Evolutionary conservation across 2,329 filamentous ascomycete species (phyloP), one percentile per base, ranked within the genome.

Genomic region (Cadophora sp.): DNA sequence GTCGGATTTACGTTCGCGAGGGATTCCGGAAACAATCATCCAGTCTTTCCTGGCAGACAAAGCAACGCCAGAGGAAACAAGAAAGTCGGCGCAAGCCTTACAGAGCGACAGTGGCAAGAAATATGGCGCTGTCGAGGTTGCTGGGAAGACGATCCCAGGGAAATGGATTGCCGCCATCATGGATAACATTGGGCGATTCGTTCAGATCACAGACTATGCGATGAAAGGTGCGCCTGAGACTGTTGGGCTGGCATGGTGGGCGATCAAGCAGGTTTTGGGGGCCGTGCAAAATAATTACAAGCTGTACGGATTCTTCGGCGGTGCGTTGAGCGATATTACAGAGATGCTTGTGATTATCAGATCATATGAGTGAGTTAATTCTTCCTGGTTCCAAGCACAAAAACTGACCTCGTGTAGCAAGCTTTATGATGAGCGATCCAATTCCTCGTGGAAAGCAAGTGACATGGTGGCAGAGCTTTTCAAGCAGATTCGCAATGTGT

Each of bases 401-500:
- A n/a, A 48, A 14, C 45, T 48, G 16, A 39, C 36, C 6, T 39
- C 11, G 11, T 13, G 4, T 22, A 43, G 30, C 43, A 48, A 47
- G n/a, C 30, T 48, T 13, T 48, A 61, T 22, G 59, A 48, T 61
- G 59, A 61, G 59, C 41, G 59, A 61, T 48, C 41, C 11, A 36
- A 61, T 7, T 47, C 59, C 2, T 33, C 22, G 8, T 61, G 59
- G 59, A 48, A 61, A 48, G 59, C 45, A 20, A 61, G 45, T 61
- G 45, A 50, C 11, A 48, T 61, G 27, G 59, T 61, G 11, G 59
- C 41, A n/a, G 43, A 48, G 22, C n/a, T 50, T 7, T 48, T 48
- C 59, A 61, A 61, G 30, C 59, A 61, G 27, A 61, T 61, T 11
- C 41, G 45, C 13, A 14, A 48, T 47, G 41, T 59, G n/a, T 59